Evolutionary conservation across 441 rosid genomes (phyloP).

Genomic region (Francoa sonchifolia): DNA sequence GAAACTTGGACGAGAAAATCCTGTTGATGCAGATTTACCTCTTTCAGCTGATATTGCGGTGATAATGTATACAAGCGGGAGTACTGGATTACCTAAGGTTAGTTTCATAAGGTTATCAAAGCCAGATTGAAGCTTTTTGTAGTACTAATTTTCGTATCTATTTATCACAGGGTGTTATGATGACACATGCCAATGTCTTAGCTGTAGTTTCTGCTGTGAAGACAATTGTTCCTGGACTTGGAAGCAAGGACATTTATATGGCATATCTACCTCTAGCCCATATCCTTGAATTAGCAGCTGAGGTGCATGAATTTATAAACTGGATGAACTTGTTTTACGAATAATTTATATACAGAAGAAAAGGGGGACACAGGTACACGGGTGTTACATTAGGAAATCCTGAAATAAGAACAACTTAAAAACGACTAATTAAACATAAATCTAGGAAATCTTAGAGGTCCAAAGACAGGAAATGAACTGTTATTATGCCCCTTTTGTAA

Average conservation of each 20-base stretch:
- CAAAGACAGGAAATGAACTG: no score
- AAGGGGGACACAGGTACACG: no score
- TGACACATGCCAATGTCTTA: constrained; percentile 91
- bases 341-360: no score
- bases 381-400: no score
- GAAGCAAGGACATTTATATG: constrained; percentile 68
- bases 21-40: constrained; percentile 61
- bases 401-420: no score
- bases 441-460: no score
- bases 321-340: no score
- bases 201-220: constrained; percentile 84
- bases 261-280: constrained; percentile 94
- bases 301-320: constrained; percentile 30
- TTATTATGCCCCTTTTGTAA: neutral
- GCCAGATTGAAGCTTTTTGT: constrained; percentile 4
- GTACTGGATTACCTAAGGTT: constrained; percentile 95
- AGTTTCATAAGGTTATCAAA: constrained; percentile 1
- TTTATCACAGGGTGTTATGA: constrained; percentile 79
- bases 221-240: constrained; percentile 87
- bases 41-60: constrained; percentile 71
- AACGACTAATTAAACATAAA: no score
- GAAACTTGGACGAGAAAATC: constrained; percentile 62
- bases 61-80: constrained; percentile 98
- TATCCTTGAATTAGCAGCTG: constrained; percentile 93
- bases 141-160: constrained; percentile 4